Percentiles rank a stretch among this genome's conserved stretches.
Conservation (phyloP, 306 rosid species). For the Medicago ruthenica region DNA sequence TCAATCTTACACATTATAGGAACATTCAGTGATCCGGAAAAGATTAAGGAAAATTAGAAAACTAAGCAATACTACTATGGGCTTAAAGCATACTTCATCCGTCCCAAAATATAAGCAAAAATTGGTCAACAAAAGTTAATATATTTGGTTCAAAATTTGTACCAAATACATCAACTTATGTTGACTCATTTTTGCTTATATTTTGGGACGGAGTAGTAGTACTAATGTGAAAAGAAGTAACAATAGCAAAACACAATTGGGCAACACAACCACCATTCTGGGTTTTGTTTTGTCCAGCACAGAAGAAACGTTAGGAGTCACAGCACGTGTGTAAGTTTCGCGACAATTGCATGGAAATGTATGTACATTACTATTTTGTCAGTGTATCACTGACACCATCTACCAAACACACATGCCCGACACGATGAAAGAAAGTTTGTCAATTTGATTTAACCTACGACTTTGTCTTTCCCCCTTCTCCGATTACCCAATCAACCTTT, state of each 20-base stretch:
- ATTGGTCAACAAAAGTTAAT: no score
- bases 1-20: no score
- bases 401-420: constrained; percentile 81
- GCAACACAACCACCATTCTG: constrained; percentile 20
- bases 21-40: no score
- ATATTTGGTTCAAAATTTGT: no score
- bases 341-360: constrained; percentile 89
- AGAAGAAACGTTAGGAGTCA: constrained; percentile 18
- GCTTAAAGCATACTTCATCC: no score
- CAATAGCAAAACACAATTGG: constrained; percentile 14
- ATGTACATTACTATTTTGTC: constrained; percentile 71
- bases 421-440: constrained; percentile 63
- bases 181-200: no score
- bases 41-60: no score
- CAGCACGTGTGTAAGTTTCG: constrained; percentile 53
- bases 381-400: constrained; percentile 73
- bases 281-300: constrained; percentile 35
- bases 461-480: constrained; percentile 64
- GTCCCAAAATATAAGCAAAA: no score
- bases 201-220: no score
- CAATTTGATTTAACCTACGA: constrained; percentile 70
- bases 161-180: no score
- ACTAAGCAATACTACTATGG: no score
- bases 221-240: neutral
- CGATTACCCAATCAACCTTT: constrained; percentile 26